Evolutionary conservation across 441 rosid species (phyloP).

Genomic region (Kokia cookei): DNA sequence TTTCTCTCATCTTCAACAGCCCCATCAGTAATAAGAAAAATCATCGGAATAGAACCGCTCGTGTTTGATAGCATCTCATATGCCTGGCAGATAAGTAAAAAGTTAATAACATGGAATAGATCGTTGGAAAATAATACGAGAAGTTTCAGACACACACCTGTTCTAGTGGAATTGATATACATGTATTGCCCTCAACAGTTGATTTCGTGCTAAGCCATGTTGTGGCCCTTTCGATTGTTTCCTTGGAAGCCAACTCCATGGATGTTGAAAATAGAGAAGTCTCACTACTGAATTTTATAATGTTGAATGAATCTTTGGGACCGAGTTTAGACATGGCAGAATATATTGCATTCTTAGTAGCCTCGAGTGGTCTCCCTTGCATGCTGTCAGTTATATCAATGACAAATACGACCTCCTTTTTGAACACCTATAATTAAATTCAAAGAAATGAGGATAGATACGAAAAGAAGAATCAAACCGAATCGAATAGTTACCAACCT

Average conservation of each 20-base stretch:
- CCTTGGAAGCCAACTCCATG: conserved; percentile 64
- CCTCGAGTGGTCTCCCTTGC: conserved; percentile 74
- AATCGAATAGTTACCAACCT: conserved; percentile 40
- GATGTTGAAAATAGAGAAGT: conserved; percentile 60
- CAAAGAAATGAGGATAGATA: conserved; percentile 20
- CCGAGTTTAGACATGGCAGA: conserved; percentile 50
- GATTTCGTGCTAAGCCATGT: conserved; percentile 71
- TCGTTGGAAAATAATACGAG: background rate
- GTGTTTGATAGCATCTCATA: conserved; percentile 61
- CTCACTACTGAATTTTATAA: conserved; percentile 77
- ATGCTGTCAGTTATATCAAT: conserved; percentile 94
- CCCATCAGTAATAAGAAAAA: conserved; percentile 76
- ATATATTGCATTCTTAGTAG: conserved; percentile 55
- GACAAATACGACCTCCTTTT: conserved; percentile 71
- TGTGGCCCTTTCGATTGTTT: conserved; percentile 53
- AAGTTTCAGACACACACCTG: conserved; percentile 33
- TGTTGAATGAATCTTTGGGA: conserved; percentile 73
- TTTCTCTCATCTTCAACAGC: conserved; percentile 77
- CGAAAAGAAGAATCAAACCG: conserved; percentile 1
- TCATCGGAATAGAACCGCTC: conserved; percentile 51
- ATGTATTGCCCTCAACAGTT: conserved; percentile 65
- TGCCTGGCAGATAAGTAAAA: conserved; percentile 48
- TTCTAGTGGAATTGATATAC: conserved; percentile 64
- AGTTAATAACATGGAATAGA: background rate
- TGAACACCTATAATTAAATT: conserved; percentile 51